phyloP scores from a whole-genome alignment of 148 eudicot genomes.

The Heliosperma pusillum region DNA sequence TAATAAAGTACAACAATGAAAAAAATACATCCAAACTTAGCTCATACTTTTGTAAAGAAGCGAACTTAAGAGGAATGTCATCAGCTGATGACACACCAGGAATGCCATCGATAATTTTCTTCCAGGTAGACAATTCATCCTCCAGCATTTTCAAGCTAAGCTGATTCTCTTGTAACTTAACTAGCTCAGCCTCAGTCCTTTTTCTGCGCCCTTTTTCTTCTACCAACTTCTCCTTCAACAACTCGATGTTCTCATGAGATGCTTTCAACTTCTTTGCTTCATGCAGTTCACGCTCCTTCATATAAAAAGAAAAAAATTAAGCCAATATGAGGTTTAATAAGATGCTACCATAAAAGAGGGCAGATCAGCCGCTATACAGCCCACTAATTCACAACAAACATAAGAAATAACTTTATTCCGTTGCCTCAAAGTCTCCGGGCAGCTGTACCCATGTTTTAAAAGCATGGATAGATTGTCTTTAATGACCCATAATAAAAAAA shows the following conservation, averaged over 20 bases:
- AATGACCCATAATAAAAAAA: not conserved
- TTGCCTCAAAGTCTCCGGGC: not conserved
- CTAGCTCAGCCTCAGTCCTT: constrained; percentile 68
- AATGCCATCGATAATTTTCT: constrained; percentile 52
- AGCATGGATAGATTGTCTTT: not conserved
- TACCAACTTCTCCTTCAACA: constrained; percentile 72
- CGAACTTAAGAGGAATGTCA: constrained; percentile 68
- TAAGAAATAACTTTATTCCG: not conserved
- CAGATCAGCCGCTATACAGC: not conserved
- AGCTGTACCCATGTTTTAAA: not conserved
- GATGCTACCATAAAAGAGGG: not conserved
- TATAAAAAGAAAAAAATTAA: not conserved
- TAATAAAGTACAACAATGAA: not conserved
- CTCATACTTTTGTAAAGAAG: constrained; percentile 77
- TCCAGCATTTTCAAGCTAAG: constrained; percentile 47
- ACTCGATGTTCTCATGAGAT: constrained; percentile 64
- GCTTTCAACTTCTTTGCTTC: constrained; percentile 79
- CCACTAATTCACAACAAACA: not conserved
- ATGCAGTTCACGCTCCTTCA: constrained; percentile 81
- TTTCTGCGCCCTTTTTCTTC: constrained; percentile 81
- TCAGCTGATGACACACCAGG: constrained; percentile 79
- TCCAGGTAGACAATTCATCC: constrained; percentile 83
- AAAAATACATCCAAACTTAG: constrained; percentile 7
- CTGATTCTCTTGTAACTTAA: constrained; percentile 60
- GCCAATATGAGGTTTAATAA: not conserved